phyloP scores from a whole-genome alignment of 2,329 filamentous ascomycete species.

The Rugonectria rugulosa region DNA sequence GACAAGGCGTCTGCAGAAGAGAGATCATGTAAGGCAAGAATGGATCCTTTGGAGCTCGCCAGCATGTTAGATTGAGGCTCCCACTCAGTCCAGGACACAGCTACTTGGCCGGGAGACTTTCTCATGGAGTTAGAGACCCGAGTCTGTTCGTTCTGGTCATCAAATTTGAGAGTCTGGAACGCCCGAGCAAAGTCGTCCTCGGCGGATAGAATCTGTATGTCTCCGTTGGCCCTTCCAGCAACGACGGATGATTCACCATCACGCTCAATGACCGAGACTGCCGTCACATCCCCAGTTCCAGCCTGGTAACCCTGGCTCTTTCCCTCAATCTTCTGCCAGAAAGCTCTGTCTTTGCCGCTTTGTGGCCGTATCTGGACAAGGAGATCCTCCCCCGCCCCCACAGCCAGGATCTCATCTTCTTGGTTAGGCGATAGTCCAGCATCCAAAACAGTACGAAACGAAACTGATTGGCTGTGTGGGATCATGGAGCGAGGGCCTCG shows the following conservation, averaged over 20 bases:
- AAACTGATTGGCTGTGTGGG: slow-evolving; percentile 43
- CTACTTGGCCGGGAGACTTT: slow-evolving; percentile 41
- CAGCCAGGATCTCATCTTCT: slow-evolving; percentile 57
- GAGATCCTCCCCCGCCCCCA: slow-evolving; percentile 61
- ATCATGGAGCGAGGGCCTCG: slow-evolving; percentile 24
- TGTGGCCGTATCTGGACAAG: slow-evolving; percentile 50
- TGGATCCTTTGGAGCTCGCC: slow-evolving; percentile 42
- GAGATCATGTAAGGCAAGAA: slow-evolving; percentile 42
- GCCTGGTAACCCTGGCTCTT: slow-evolving; percentile 47
- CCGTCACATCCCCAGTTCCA: slow-evolving; percentile 59
- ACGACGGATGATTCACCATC: slow-evolving; percentile 46
- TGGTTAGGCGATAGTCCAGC: slow-evolving; percentile 47
- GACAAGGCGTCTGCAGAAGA: slow-evolving; percentile 19
- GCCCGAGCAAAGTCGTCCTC: slow-evolving; percentile 41
- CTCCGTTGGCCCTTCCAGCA: slow-evolving; percentile 59
- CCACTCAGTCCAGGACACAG: slow-evolving; percentile 46
- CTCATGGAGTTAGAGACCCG: slow-evolving; percentile 28
- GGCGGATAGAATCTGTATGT: slow-evolving; percentile 54
- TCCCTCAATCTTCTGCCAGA: slow-evolving; percentile 52
- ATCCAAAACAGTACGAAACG: slow-evolving; percentile 58
- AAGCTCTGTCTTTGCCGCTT: slow-evolving; percentile 27
- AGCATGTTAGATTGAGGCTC: slow-evolving; percentile 39
- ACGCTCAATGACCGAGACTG: slow-evolving; percentile 53
- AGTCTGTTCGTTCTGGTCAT: slow-evolving; percentile 10
- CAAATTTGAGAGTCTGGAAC: slow-evolving; percentile 31